Percentiles rank a stretch among this genome's conserved stretches.
phyloP scores from a whole-genome alignment of 2,329 filamentous ascomycete species.

The Aspergillus oerlinghausenensis region DNA sequence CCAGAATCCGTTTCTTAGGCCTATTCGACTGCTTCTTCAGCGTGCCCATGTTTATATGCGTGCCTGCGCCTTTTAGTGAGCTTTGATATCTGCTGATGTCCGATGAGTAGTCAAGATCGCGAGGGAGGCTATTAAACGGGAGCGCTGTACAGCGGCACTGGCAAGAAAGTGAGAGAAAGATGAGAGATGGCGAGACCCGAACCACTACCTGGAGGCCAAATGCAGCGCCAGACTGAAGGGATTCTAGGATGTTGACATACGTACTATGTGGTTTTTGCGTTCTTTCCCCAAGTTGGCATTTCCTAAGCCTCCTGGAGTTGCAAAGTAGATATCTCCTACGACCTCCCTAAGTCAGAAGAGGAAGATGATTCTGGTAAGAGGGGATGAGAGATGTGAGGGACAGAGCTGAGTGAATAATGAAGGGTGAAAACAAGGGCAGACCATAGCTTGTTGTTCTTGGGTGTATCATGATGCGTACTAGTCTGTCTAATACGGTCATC shows the following conservation, averaged over 20 bases:
- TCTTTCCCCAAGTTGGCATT: neutral
- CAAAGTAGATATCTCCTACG: neutral
- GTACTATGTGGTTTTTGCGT: neutral
- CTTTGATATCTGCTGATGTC: neutral
- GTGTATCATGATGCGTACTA: neutral
- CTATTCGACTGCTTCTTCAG: constrained; percentile 17
- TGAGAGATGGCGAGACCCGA: neutral
- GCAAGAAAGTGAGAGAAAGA: neutral
- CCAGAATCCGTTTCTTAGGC: constrained; percentile 32
- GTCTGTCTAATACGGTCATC: neutral
- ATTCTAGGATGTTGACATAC: neutral
- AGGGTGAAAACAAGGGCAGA: neutral
- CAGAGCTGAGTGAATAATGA: neutral
- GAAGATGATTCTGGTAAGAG: neutral
- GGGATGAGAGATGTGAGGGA: neutral
- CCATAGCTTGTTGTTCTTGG: neutral
- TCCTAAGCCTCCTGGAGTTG: neutral
- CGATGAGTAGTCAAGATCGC: too few relatives aligned
- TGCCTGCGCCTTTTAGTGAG: neutral
- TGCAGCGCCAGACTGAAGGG: neutral
- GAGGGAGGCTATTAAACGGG: neutral
- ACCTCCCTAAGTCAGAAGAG: neutral
- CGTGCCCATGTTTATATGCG: constrained; percentile 1
- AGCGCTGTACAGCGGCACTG: neutral
- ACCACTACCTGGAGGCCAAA: neutral